phyloP scores from a whole-genome alignment of 2,329 filamentous ascomycete genomes.

The Xylariaceae sp. region DNA sequence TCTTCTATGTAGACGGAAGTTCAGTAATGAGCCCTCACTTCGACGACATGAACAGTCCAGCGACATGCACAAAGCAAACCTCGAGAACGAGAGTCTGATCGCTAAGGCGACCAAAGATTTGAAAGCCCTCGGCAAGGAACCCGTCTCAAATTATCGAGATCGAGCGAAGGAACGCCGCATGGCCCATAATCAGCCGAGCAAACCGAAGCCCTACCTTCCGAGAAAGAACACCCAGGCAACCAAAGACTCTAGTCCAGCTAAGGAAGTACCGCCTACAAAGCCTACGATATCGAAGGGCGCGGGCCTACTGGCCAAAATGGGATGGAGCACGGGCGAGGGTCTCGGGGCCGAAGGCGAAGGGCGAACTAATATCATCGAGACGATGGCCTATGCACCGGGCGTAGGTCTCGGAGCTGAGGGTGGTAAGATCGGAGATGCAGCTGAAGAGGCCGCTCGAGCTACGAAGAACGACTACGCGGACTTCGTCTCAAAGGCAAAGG shows the following conservation, averaged over 20 bases:
- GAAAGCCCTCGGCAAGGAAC: constrained; percentile 40
- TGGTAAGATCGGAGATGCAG: constrained; percentile 69
- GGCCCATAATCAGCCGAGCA: constrained; percentile 63
- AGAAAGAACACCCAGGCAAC: constrained; percentile 32
- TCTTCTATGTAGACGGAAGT: constrained; percentile 47
- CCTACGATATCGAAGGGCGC: constrained; percentile 63
- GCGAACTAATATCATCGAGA: constrained; percentile 64
- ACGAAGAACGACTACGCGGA: constrained; percentile 63
- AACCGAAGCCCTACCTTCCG: constrained; percentile 44
- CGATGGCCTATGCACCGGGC: constrained; percentile 67
- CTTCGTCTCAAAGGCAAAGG: constrained; percentile 66
- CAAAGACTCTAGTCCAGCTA: constrained; percentile 43
- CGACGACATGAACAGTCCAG: constrained; percentile 49
- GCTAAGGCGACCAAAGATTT: constrained; percentile 36
- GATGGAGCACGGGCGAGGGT: constrained; percentile 67
- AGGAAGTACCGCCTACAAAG: constrained; percentile 39
- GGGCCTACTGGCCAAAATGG: constrained; percentile 72
- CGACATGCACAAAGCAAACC: constrained; percentile 45
- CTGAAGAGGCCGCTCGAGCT: constrained; percentile 62
- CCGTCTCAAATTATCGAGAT: constrained; percentile 58
- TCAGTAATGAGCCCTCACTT: constrained; percentile 43
- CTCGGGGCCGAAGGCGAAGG: constrained; percentile 66
- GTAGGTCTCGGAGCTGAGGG: constrained; percentile 72
- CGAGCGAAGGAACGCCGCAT: constrained; percentile 68
- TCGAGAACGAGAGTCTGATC: constrained; percentile 34